phyloP scores from a whole-genome alignment of 176 grass and related monocot genomes.

The Hordeum marinum region DNA sequence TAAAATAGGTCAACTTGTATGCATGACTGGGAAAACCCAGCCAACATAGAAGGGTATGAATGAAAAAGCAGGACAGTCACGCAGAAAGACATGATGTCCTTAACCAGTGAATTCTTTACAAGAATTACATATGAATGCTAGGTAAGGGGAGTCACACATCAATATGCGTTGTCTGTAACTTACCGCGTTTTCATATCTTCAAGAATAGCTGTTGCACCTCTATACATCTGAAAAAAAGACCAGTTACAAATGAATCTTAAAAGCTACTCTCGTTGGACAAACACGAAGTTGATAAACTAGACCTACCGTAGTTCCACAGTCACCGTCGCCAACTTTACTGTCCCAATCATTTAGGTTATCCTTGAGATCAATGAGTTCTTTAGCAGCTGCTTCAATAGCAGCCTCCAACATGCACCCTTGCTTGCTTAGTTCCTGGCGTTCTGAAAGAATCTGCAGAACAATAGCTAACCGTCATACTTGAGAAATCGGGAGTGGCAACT shows the following conservation, averaged over 20 bases:
- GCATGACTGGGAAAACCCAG: slow-evolving; percentile 1
- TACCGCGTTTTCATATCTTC: slow-evolving; percentile 96
- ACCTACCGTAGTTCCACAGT: slow-evolving; percentile 94
- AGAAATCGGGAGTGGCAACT: slow-evolving; percentile 6
- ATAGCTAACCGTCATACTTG: slow-evolving; percentile 7
- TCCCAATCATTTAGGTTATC: slow-evolving; percentile 95
- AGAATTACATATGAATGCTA: background rate
- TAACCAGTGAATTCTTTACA: background rate
- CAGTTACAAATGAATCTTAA: slow-evolving; percentile 12
- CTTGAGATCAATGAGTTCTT: slow-evolving; percentile 69
- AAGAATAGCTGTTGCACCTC: slow-evolving; percentile 89
- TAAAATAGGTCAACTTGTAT: slow-evolving; percentile 13
- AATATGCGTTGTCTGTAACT: slow-evolving; percentile 15
- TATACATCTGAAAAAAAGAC: slow-evolving; percentile 80
- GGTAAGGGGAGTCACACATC: background rate
- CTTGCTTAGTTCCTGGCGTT: slow-evolving; percentile 66
- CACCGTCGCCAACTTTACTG: slow-evolving; percentile 96
- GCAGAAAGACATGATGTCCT: background rate
- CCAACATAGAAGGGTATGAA: background rate
- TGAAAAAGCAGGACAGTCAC: background rate
- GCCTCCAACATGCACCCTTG: slow-evolving; percentile 66
- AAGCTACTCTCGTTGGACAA: background rate
- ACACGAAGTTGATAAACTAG: slow-evolving; percentile 15
- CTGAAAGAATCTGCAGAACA: slow-evolving; percentile 47
- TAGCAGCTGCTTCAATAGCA: slow-evolving; percentile 81